Evolutionary conservation across 352 stramenopile species (phyloP).

Genomic region (Pythium guiyangense): DNA sequence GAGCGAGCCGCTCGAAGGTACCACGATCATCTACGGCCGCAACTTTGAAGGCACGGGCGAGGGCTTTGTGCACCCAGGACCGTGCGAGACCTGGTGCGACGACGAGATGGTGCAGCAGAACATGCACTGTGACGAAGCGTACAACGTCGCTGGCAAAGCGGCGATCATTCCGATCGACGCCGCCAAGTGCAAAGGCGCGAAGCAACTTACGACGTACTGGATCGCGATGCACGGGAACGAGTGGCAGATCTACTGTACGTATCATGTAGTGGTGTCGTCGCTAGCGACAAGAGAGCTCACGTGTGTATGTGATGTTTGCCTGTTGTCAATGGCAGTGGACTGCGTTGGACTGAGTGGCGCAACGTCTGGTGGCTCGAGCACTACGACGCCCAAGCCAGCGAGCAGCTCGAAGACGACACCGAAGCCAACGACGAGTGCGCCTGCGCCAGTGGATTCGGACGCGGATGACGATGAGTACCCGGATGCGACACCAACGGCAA

Average conservation of each 20-base stretch:
- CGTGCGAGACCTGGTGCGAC: conserved; percentile 45
- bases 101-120: conserved; percentile 27
- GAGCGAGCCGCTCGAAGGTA: conserved; percentile 24
- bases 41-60: conserved; percentile 25
- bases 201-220: conserved; percentile 50
- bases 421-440: conserved; percentile 2
- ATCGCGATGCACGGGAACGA: conserved; percentile 36
- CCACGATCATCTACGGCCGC: conserved; percentile 35
- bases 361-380: conserved; percentile 5
- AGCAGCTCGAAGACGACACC: neutral
- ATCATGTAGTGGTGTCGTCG: neutral
- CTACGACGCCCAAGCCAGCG: conserved; percentile 1
- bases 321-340: conserved; percentile 17
- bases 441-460: conserved; percentile 3
- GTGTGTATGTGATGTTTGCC: neutral
- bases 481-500: neutral
- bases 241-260: conserved; percentile 52
- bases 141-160: conserved; percentile 20
- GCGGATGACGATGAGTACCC: conserved; percentile 8
- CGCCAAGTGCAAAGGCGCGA: conserved; percentile 27
- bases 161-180: conserved; percentile 14
- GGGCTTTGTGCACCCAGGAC: conserved; percentile 36
- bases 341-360: conserved; percentile 14
- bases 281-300: no score
- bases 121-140: conserved; percentile 31